Base-by-base conservation (phyloP, 1,139 yeast genomes). In the Blastobotrys malaysiensis region DNA sequence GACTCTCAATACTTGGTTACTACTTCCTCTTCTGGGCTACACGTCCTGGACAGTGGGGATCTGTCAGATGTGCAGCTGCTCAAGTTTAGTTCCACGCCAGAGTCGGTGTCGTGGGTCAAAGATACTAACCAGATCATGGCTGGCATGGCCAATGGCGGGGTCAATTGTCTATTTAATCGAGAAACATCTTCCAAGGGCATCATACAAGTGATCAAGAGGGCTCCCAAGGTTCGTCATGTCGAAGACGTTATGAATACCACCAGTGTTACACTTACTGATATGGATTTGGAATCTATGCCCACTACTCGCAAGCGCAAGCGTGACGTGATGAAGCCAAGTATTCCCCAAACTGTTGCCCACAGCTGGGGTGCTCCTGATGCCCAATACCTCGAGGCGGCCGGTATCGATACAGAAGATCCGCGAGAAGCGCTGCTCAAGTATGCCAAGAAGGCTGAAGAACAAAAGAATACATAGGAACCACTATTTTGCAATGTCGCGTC, bases 41-140 rank as follows among this genome's bases (percentile, higher is more conserved):
- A 70, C 14, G 59, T 75, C 11, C 55, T 75, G 26, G 76, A 74
- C 55, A 63, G 62, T 43, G 65, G 73, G 0, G 77, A 74, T 53
- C 58, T 76, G 27, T 52, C 67, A 7, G 62, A 71, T 0, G 51
- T 72, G n/a, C 58, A 64, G 9, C 55, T 60, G 0, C 52, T 72
- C 5, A 48, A 54, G 56, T 64, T n/a, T 51, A 48, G 2, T 26
- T 59, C 1, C 36, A 55, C 2, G 60, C 71, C 0, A 56, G 64
- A 2, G 55, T 69, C 9, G 55, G 62, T 46, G 1, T 14, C 36
- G 20, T 74, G 75, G 75, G 64, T 65, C 51, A 43, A 59, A 2
- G 48, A 47, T 2, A 63, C 64, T 2, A 69, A 74, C 52, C 76
- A 74, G 53, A 69, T 77, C 18, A 63, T 69, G 24, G 62, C 69